These are phyloP conservation scores for Apiotrichum veenhuisii DNA, from an alignment of 1,284 basidiomycete species.

Conservation along the genomic window DNA sequence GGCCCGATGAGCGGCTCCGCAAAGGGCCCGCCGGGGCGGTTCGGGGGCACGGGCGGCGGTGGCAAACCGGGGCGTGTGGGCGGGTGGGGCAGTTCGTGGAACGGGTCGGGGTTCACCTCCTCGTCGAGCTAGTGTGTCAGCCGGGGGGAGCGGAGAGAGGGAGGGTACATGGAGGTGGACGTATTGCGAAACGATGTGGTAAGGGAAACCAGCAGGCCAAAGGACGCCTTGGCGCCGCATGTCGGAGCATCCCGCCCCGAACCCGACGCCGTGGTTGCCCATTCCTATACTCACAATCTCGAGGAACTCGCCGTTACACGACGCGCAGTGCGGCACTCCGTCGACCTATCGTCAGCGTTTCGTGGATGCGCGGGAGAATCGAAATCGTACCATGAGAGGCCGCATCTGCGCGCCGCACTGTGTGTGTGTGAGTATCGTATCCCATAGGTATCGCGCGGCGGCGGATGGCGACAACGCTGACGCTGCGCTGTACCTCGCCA, in stretches of 20 bases:
- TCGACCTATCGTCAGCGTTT: slow-evolving; percentile 22
- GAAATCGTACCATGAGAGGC: slow-evolving; percentile 28
- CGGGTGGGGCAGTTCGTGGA: slow-evolving; percentile 37
- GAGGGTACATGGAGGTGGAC: background rate
- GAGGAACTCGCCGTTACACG: slow-evolving; percentile 43
- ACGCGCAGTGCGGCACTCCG: slow-evolving; percentile 37
- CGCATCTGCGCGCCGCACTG: slow-evolving; percentile 46
- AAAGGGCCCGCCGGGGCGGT: no score
- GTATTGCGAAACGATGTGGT: background rate
- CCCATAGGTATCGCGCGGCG: no score
- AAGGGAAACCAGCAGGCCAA: no score
- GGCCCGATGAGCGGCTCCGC: slow-evolving; percentile 12
- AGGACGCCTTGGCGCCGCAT: background rate
- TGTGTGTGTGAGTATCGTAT: background rate
- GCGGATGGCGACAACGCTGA: no score
- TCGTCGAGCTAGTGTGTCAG: slow-evolving; percentile 34
- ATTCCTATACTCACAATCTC: slow-evolving; percentile 34
- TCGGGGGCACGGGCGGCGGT: slow-evolving; percentile 5
- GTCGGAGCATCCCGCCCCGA: no score
- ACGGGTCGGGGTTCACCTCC: slow-evolving; percentile 43
- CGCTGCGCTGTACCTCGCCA: background rate
- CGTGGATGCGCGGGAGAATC: background rate
- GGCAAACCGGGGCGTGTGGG: slow-evolving; percentile 26
- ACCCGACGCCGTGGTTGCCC: no score
- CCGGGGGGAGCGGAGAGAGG: no score